Base-by-base conservation (phyloP, 179 eudicot genomes). In the Actinidia polygama region DNA sequence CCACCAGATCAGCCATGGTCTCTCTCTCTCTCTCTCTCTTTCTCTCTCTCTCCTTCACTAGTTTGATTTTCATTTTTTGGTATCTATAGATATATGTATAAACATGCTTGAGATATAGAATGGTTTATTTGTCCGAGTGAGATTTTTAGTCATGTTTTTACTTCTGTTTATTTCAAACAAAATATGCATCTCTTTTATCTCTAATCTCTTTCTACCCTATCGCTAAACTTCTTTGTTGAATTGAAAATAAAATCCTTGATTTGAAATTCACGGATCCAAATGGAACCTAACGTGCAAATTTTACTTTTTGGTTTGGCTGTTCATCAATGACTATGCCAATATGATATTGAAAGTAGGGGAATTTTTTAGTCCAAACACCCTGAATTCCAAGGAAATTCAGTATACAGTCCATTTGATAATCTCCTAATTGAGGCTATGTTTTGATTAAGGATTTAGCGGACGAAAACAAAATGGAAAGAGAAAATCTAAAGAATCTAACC, bases 1-100 rank as follows among this genome's bases (percentile, higher is more conserved):
- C 72, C 98, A 95, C 82, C 95, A 88, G 77, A 92, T 94, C 47
- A 93, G 98, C 81, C 82, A 81, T 36, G 98, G 98, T 95, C 77
- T 55, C 77, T 80, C 61, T 62, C 23, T 57, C 70, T 79, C 64
- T 54, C 61, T 30, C 70, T 36, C 61, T 36, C 0, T 7, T 10
- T 55, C 24, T 40, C 61, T 58, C 30, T 81, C 63, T 77, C 67
- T n/a, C 3, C 7, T 7, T 16, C 0, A 15, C 49, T 44, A 53
- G 19, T 3, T 18, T 19, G 26, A 55, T 75, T 19, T 19, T 36
- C 10, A 53, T 26, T 26, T 16, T 7, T 55, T 30, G 26, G 40
- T 51, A 4, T 15, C 0, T 24, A 55, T 18, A 73, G 19, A 15
- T n/a, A 55, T 15, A 7, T 26, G 36, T 24, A 24, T 23, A 10